Conservation (phyloP, 2,329 filamentous ascomycete species). For the Gnomoniopsis sp. region DNA sequence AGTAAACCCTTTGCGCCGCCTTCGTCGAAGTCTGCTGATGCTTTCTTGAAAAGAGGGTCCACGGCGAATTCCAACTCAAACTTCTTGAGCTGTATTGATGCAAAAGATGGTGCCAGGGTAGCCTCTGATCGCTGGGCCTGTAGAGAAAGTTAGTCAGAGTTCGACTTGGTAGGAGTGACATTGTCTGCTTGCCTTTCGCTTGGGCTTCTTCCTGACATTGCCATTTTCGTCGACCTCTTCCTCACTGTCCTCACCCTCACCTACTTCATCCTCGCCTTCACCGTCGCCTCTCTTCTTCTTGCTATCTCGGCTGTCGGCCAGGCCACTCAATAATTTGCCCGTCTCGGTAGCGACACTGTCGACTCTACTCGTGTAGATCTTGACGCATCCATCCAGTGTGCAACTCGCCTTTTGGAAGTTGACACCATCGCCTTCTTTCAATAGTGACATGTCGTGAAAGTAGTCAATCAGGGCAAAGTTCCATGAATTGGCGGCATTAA, state of each 20-base stretch:
- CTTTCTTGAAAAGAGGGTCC: constrained; percentile 98
- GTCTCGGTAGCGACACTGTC: constrained; percentile 98
- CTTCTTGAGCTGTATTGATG: constrained; percentile 88
- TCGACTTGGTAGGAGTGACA: constrained; percentile 3
- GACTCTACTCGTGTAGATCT: constrained; percentile 97
- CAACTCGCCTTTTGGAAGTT: constrained; percentile 99
- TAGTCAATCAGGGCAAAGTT: constrained; percentile 99
- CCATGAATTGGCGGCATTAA: constrained; percentile 98
- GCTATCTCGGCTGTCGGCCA: constrained; percentile 81
- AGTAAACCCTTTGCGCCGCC: constrained; percentile 93
- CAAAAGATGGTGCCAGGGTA: constrained; percentile 87
- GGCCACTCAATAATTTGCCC: constrained; percentile 85
- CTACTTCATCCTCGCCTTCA: constrained; percentile 24
- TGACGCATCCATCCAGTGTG: constrained; percentile 95
- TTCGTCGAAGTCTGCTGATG: constrained; percentile 96
- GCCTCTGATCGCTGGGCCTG: constrained; percentile 75
- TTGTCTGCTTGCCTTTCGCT: constrained; percentile 40
- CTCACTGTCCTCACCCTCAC: constrained; percentile 65
- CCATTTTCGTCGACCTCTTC: constrained; percentile 61
- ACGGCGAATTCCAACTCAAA: constrained; percentile 96
- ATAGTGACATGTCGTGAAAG: constrained; percentile 96
- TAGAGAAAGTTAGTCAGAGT: constrained; percentile 17
- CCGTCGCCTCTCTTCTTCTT: constrained; percentile 66
- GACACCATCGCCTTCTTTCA: constrained; percentile 94
- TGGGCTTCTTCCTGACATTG: constrained; percentile 39